Evolutionary conservation across 176 grass and related monocot genomes (phyloP).

Genomic region (Echinochloa phyllopogon): DNA sequence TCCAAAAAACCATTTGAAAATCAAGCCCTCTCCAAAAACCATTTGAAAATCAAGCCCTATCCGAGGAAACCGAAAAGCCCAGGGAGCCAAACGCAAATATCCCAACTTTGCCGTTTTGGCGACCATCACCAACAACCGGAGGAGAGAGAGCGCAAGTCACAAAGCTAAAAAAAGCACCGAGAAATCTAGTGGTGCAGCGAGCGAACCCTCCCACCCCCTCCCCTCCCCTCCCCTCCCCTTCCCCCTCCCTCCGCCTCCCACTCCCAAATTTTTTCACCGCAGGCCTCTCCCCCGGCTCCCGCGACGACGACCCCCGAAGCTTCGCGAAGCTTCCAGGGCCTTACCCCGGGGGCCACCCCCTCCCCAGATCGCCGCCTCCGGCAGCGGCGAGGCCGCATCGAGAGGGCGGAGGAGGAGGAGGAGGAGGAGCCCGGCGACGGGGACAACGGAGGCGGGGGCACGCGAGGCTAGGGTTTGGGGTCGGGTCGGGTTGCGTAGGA

Average conservation of each 20-base stretch:
- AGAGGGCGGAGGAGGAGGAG: constrained; percentile 5
- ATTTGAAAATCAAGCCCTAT: constrained; percentile 10
- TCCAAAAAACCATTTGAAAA: constrained; percentile 12
- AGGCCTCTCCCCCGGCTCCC: constrained; percentile 11
- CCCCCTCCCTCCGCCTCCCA: constrained; percentile 3
- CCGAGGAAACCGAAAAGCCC: accelerated
- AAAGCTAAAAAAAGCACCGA: constrained; percentile 57
- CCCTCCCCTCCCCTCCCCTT: background rate
- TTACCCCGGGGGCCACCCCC: constrained; percentile 13
- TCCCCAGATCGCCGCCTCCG: constrained; percentile 40
- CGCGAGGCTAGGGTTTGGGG: constrained; percentile 61
- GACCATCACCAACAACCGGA: constrained; percentile 40
- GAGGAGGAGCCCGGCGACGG: constrained; percentile 32
- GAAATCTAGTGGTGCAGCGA: constrained; percentile 54
- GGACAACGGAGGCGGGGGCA: background rate
- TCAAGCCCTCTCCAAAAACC: background rate
- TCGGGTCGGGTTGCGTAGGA: constrained; percentile 6
- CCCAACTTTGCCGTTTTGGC: constrained; percentile 36
- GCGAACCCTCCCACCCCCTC: constrained; percentile 7
- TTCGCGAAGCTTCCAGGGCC: constrained; percentile 54
- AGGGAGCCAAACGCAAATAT: background rate
- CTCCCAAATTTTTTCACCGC: constrained; percentile 28
- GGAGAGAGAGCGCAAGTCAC: constrained; percentile 37
- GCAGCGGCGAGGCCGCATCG: constrained; percentile 26
- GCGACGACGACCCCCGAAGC: constrained; percentile 44